Conservation (phyloP, 805 yeast genomes). For the Myxozyma sirexii region DNA sequence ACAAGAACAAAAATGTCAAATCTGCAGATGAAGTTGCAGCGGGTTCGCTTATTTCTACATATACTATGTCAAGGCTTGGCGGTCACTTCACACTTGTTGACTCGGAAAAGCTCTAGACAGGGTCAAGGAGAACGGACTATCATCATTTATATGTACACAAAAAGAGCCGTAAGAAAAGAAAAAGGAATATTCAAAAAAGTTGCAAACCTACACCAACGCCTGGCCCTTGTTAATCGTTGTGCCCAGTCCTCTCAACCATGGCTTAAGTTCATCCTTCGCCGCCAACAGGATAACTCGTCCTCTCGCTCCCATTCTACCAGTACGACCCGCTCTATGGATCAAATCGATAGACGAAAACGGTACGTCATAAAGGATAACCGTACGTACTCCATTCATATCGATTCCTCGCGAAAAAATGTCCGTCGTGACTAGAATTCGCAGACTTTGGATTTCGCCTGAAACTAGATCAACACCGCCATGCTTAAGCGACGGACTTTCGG, state of each 20-base stretch:
- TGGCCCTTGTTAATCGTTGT: slow-evolving; percentile 60
- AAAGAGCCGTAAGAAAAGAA: neutral
- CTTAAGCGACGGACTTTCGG: slow-evolving; percentile 52
- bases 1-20: neutral
- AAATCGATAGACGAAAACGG: slow-evolving; percentile 85
- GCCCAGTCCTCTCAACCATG: slow-evolving; percentile 59
- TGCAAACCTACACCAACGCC: slow-evolving; percentile 39
- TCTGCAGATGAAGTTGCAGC: slow-evolving; percentile 29
- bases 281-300: slow-evolving; percentile 86
- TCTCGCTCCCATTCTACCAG: slow-evolving; percentile 86
- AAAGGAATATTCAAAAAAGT: neutral
- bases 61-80: no score
- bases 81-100: neutral
- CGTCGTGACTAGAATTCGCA: slow-evolving; percentile 80
- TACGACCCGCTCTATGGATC: slow-evolving; percentile 90
- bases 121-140: neutral
- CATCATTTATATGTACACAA: neutral
- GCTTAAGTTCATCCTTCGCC: slow-evolving; percentile 49
- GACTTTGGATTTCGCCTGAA: slow-evolving; percentile 38
- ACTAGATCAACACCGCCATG: slow-evolving; percentile 1
- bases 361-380: slow-evolving; percentile 80
- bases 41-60: slow-evolving; percentile 3
- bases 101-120: neutral
- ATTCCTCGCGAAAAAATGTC: slow-evolving; percentile 90
- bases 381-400: slow-evolving; percentile 78